Percentiles rank a stretch among this genome's conserved stretches.
These are phyloP conservation scores for Paecilomyces sp. DNA, from an alignment of 2,329 filamentous ascomycete genomes.

Conservation along the genomic window DNA sequence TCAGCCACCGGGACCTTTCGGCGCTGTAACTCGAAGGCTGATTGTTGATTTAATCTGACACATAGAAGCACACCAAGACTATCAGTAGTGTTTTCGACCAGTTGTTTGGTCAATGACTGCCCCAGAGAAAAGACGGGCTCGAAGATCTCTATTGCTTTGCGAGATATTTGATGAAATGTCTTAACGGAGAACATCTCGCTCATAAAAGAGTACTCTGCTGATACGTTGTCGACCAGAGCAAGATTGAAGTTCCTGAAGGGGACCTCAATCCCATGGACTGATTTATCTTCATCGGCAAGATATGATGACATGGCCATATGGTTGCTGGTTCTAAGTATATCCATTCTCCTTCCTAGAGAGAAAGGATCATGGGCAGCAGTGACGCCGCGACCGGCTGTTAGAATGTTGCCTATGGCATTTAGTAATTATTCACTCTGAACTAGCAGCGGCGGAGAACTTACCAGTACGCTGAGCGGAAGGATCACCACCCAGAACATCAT, in stretches of 20 bases:
- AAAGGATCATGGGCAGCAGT: slow-evolving; percentile 67
- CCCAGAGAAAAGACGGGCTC: slow-evolving; percentile 83
- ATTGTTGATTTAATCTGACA: slow-evolving; percentile 86
- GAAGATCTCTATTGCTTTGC: slow-evolving; percentile 81
- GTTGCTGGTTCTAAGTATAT: slow-evolving; percentile 67
- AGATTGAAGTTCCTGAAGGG: slow-evolving; percentile 94
- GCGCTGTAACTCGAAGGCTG: slow-evolving; percentile 88
- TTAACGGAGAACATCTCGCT: slow-evolving; percentile 80
- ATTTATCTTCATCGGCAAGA: slow-evolving; percentile 81
- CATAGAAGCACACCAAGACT: slow-evolving; percentile 83
- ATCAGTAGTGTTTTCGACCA: slow-evolving; percentile 73
- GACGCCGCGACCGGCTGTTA: slow-evolving; percentile 31
- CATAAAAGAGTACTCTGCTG: slow-evolving; percentile 90
- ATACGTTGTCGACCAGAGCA: slow-evolving; percentile 86
- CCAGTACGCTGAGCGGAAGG: slow-evolving; percentile 58
- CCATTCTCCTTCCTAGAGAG: slow-evolving; percentile 76
- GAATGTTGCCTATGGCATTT: slow-evolving; percentile 22
- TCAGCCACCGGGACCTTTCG: slow-evolving; percentile 85
- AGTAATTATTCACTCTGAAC: slow-evolving; percentile 4
- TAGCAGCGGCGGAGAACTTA: slow-evolving; percentile 10
- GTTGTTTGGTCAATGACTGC: slow-evolving; percentile 64
- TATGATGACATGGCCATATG: slow-evolving; percentile 77
- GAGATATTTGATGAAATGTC: slow-evolving; percentile 68
- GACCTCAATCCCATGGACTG: slow-evolving; percentile 78
- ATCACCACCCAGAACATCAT: slow-evolving; percentile 76